Evolutionary conservation across 1,284 basidiomycete species (phyloP).

Genomic region (Austroboletus novae-zelandiae): DNA sequence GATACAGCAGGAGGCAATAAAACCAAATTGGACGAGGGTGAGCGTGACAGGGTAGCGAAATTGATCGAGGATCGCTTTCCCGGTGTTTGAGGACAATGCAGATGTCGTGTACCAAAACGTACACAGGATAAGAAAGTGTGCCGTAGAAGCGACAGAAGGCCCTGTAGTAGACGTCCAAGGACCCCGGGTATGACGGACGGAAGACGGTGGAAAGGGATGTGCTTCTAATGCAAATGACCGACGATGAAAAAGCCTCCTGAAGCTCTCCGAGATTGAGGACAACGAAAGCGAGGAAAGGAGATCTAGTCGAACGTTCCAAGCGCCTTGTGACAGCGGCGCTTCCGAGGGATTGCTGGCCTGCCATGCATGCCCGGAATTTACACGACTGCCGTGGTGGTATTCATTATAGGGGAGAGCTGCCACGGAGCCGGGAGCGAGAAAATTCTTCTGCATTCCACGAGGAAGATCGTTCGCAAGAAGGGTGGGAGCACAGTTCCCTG

Average conservation of each 20-base stretch:
- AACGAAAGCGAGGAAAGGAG: constrained; percentile 7
- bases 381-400: constrained; percentile 16
- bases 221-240: constrained; percentile 9
- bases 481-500: constrained; percentile 1
- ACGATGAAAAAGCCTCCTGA: constrained; percentile 22
- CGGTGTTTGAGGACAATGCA: constrained; percentile 86
- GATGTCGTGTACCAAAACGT: constrained; percentile 81
- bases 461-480: constrained; percentile 1
- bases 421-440: constrained; percentile 1
- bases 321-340: constrained; percentile 8
- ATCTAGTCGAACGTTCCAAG: constrained; percentile 4
- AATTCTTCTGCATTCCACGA: constrained; percentile 25
- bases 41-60: constrained; percentile 89
- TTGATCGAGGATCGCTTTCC: constrained; percentile 83
- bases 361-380: constrained; percentile 20
- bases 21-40: constrained; percentile 97
- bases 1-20: constrained; percentile 85
- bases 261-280: constrained; percentile 10
- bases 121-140: constrained; percentile 66
- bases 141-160: constrained; percentile 25
- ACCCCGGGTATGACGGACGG: constrained; percentile 23
- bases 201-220: constrained; percentile 21
- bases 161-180: constrained; percentile 15
- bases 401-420: constrained; percentile 19
- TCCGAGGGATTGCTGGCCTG: constrained; percentile 23